Evolutionary conservation across 352 stramenopile species (phyloP).

Genomic region (Globisporangium echinulatum): DNA sequence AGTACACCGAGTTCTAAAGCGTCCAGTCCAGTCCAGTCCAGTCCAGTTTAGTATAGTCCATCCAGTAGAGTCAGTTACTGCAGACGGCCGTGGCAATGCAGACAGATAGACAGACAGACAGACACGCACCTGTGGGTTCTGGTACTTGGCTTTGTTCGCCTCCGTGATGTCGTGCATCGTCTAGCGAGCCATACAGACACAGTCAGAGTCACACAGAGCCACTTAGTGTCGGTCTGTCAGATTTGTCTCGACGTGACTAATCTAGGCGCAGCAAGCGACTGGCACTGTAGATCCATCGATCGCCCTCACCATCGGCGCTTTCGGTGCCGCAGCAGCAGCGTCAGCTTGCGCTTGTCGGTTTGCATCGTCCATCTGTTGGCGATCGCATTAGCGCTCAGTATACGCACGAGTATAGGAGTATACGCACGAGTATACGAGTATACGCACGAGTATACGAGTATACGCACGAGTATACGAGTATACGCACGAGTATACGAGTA

Average conservation of each 20-base stretch:
- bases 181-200: constrained; percentile 18
- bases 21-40: too few species aligned
- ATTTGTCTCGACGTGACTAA: neutral
- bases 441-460: neutral
- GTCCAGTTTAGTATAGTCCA: too few species aligned
- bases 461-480: neutral
- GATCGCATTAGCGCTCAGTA: neutral
- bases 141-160: constrained; percentile 54
- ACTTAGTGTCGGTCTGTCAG: neutral
- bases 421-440: neutral
- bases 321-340: constrained; percentile 11
- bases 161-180: constrained; percentile 44
- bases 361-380: constrained; percentile 32
- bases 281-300: neutral
- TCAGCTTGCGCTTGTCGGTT: constrained; percentile 23
- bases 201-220: neutral
- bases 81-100: too few species aligned
- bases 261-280: too few species aligned
- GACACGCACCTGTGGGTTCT: constrained; percentile 51
- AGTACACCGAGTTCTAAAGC: constrained; percentile 70
- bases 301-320: constrained; percentile 20
- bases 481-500: neutral
- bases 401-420: neutral
- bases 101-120: too few species aligned
- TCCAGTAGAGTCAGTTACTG: too few species aligned